These are phyloP conservation scores for Choiromyces venosus DNA, from an alignment of 495 filamentous ascomycete genomes.

Conservation along the genomic window DNA sequence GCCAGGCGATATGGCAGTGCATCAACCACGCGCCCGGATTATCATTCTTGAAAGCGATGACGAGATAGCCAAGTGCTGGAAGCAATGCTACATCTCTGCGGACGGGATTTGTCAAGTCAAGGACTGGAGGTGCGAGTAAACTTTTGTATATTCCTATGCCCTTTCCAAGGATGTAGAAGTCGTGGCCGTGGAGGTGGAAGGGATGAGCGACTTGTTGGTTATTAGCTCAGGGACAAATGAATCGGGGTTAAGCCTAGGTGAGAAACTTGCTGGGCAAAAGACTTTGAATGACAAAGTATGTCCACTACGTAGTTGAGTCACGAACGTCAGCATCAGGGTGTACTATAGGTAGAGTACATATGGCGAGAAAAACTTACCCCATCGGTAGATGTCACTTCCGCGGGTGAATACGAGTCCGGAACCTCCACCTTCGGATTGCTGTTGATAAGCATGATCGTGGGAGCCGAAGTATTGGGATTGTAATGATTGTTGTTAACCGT, in stretches of 20 bases:
- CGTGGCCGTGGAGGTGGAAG: conserved; percentile 56
- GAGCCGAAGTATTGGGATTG: no score
- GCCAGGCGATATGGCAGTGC: conserved; percentile 58
- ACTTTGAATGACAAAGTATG: conserved; percentile 49
- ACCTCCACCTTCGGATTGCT: no score
- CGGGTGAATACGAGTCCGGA: no score
- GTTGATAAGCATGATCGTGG: no score
- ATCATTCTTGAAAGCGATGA: conserved; percentile 55
- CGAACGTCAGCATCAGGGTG: no score
- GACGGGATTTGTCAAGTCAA: conserved; percentile 49
- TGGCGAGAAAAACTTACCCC: no score
- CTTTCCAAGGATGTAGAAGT: conserved; percentile 55
- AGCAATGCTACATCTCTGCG: conserved; percentile 58
- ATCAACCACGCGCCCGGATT: conserved; percentile 48
- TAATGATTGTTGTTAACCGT: no score
- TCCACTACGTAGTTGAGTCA: conserved; percentile 40
- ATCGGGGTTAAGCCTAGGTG: no score
- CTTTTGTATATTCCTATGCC: conserved; percentile 40
- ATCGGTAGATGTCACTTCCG: no score
- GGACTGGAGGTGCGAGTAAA: conserved; percentile 19
- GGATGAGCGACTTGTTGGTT: conserved; percentile 42
- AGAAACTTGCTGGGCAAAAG: no score
- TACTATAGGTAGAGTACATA: no score
- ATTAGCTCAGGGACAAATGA: no score
- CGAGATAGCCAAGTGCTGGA: conserved; percentile 48